These are phyloP conservation scores for Coccomyxa sp. DNA, from an alignment of 139 green algal species.

Conservation along the genomic window DNA sequence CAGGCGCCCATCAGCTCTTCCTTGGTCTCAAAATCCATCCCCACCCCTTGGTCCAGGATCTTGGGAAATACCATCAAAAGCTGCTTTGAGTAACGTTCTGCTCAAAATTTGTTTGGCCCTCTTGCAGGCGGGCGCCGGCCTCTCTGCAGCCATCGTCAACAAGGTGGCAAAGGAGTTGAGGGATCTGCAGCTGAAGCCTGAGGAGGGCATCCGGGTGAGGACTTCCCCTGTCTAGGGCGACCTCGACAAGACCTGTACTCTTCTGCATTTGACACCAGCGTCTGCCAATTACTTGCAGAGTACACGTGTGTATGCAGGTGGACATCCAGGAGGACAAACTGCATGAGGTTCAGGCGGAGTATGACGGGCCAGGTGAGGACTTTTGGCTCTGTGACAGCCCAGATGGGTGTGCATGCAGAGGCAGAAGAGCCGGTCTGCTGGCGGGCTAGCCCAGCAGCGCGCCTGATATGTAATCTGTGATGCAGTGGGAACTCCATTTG, in stretches of 20 bases:
- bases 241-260: not conserved
- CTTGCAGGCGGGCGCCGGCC: constrained; percentile 12
- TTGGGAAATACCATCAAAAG: too few species aligned
- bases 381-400: too few species aligned
- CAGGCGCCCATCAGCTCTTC: too few species aligned
- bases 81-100: too few species aligned
- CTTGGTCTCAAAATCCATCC: too few species aligned
- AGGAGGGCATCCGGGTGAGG: constrained; percentile 64
- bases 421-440: too few species aligned
- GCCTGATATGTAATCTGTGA: not conserved
- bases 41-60: too few species aligned
- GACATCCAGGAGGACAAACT: constrained; percentile 86
- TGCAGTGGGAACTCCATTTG: constrained; percentile 84
- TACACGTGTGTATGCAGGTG: constrained; percentile 54
- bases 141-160: constrained; percentile 15
- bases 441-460: too few species aligned
- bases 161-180: constrained; percentile 59
- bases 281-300: not conserved
- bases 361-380: constrained; percentile 73
- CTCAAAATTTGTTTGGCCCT: too few species aligned
- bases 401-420: too few species aligned
- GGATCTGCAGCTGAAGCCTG: constrained; percentile 57
- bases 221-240: too few species aligned
- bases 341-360: constrained; percentile 75
- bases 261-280: not conserved